These are phyloP conservation scores for Medicago truncatula DNA, from an alignment of 306 rosid genomes.

Conservation along the genomic window MtrunA17r5.0-ANR NC_053047.1:33882001-33882500, in stretches of 20 bases:
- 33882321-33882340: not conserved
- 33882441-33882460: not conserved
- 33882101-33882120: not conserved
- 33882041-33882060: constrained; percentile 15
- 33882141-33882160: no score
- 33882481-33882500: not conserved
- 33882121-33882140: no score
- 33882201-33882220: no score
- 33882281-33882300: not conserved
- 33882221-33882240: not conserved
- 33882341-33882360: not conserved
- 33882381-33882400: not conserved
- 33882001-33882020: constrained; percentile 14
- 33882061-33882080: not conserved
- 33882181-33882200: no score
- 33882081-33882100: not conserved
- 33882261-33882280: not conserved
- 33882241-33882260: constrained; percentile 4
- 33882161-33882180: no score
- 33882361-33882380: constrained; percentile 22
- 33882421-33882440: not conserved
- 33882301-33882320: not conserved
- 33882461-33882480: not conserved
- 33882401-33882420: not conserved
- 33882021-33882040: constrained; percentile 10